Percentiles rank a stretch among this genome's conserved stretches.
Evolutionary conservation across 2,329 filamentous ascomycete species (phyloP).

Genomic region (Laburnicola sp.): DNA sequence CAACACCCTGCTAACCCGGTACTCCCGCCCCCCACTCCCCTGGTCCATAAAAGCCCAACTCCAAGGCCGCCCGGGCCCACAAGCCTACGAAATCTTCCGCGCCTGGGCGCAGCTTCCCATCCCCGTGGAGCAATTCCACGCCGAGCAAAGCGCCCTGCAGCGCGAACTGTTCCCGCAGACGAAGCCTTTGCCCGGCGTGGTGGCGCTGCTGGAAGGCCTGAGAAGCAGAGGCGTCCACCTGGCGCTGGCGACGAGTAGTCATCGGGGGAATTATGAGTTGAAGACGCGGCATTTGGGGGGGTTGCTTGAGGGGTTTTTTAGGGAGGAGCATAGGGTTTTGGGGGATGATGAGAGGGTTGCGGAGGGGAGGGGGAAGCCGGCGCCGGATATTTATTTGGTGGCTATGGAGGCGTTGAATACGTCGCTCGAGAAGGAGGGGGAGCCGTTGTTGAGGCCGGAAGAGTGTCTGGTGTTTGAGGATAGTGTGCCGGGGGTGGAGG

Average conservation of each 20-base stretch:
- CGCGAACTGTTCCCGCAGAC: slow-evolving; percentile 70
- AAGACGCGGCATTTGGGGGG: slow-evolving; percentile 66
- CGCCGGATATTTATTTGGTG: slow-evolving; percentile 91
- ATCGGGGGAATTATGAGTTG: slow-evolving; percentile 70
- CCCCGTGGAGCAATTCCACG: slow-evolving; percentile 65
- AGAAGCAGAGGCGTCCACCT: slow-evolving; percentile 67
- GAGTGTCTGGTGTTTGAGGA: slow-evolving; percentile 98
- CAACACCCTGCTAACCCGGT: slow-evolving; percentile 77
- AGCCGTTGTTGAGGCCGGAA: slow-evolving; percentile 69
- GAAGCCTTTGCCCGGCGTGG: slow-evolving; percentile 78
- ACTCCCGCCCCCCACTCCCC: slow-evolving; percentile 72
- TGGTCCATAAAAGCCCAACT: slow-evolving; percentile 94
- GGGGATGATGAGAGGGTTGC: slow-evolving; percentile 83
- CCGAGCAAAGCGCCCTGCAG: slow-evolving; percentile 66
- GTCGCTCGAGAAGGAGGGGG: slow-evolving; percentile 62
- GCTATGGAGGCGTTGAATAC: slow-evolving; percentile 84
- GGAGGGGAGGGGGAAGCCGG: slow-evolving; percentile 83
- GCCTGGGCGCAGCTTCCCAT: slow-evolving; percentile 88
- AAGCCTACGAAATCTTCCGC: slow-evolving; percentile 67
- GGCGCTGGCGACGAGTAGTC: slow-evolving; percentile 82
- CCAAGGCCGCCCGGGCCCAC: slow-evolving; percentile 63
- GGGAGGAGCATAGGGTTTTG: slow-evolving; percentile 72
- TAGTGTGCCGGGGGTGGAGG: slow-evolving; percentile 88
- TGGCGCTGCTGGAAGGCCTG: slow-evolving; percentile 66
- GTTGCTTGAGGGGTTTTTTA: slow-evolving; percentile 64